Conservation (phyloP, 345 rosid species). For the Eucalyptus globulus region DNA sequence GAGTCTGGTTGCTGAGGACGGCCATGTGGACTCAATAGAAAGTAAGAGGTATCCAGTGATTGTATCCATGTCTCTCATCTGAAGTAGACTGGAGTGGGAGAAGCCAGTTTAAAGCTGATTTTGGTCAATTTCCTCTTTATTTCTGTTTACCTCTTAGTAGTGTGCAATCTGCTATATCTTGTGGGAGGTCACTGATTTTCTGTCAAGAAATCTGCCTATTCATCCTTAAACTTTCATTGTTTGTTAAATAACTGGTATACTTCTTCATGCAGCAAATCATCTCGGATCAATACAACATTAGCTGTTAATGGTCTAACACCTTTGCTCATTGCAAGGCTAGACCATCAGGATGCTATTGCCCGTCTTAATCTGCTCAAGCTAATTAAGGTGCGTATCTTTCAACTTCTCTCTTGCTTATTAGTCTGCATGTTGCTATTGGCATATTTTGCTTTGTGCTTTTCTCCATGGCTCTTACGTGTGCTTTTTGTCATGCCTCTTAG, state of each 20-base stretch:
- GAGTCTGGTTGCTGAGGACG: neutral
- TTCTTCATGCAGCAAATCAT: slow-evolving; percentile 65
- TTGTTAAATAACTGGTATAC: neutral
- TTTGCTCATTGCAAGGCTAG: slow-evolving; percentile 70
- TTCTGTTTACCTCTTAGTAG: neutral
- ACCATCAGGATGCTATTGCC: slow-evolving; percentile 97
- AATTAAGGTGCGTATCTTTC: slow-evolving; percentile 47
- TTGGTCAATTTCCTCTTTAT: neutral
- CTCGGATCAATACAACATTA: slow-evolving; percentile 80
- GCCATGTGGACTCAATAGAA: neutral
- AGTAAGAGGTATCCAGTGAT: neutral
- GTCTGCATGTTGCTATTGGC: neutral
- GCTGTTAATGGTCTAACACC: slow-evolving; percentile 98
- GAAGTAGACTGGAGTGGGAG: neutral
- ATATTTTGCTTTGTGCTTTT: neutral
- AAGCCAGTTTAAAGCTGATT: neutral
- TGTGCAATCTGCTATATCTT: neutral
- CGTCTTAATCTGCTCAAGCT: slow-evolving; percentile 89
- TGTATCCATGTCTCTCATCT: neutral
- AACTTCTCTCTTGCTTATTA: neutral
- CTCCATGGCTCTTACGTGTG: neutral
- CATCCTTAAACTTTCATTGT: neutral
- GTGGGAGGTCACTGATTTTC: neutral
- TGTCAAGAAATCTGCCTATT: neutral
- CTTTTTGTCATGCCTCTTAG: neutral